Evolutionary conservation across 306 rosid genomes (phyloP).

Genomic region (Mimosa bimucronata): DNA sequence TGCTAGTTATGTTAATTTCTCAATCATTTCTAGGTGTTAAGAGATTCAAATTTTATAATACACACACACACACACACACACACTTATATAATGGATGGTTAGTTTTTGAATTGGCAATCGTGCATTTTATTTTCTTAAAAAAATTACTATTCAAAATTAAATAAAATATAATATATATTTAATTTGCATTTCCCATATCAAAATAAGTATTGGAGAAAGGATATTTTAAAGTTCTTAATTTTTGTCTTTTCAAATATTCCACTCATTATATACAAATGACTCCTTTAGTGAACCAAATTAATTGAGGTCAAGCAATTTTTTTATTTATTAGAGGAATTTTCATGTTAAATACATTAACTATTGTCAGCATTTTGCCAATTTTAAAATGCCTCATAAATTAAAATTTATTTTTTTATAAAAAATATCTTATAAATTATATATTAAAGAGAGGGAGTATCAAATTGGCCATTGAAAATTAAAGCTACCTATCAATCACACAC

Average conservation of each 20-base stretch:
- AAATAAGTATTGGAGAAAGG: neutral
- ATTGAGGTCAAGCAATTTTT: neutral
- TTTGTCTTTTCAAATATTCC: too few species aligned
- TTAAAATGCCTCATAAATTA: neutral
- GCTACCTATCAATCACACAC: neutral
- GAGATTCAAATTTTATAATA: neutral
- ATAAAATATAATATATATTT: neutral
- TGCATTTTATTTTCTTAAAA: too few species aligned
- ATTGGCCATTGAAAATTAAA: neutral
- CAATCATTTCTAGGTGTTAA: neutral
- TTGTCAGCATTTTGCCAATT: neutral
- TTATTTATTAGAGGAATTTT: too few species aligned
- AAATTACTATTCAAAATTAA: neutral
- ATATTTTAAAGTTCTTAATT: neutral
- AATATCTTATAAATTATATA: too few species aligned
- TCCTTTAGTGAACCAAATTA: too few species aligned
- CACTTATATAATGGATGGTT: too few species aligned
- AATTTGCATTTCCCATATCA: neutral
- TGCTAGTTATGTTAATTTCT: neutral
- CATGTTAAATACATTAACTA: neutral
- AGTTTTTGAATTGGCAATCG: too few species aligned
- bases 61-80: too few species aligned
- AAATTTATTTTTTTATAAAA: neutral
- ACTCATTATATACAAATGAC: neutral
- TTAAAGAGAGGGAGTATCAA: neutral